Evolutionary conservation across 2,329 filamentous ascomycete species (phyloP).

Genomic region (Fonsecaea pedrosoi): DNA sequence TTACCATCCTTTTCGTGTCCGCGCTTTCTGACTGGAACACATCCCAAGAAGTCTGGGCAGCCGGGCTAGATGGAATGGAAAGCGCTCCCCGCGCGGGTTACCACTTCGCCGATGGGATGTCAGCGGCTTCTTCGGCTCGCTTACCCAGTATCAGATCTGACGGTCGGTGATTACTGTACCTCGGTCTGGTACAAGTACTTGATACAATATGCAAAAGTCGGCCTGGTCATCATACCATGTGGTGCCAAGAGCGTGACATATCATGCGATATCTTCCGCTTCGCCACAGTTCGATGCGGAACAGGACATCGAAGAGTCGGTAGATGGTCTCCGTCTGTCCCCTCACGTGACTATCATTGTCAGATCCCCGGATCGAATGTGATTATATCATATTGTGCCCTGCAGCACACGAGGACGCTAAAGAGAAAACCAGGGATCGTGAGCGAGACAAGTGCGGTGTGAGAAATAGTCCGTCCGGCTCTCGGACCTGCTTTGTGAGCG

Average conservation of each 20-base stretch:
- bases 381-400: not conserved
- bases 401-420: not conserved
- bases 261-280: constrained; percentile 5
- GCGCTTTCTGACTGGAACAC: not conserved
- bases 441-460: not conserved
- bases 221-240: constrained; percentile 5
- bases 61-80: not conserved
- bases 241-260: constrained; percentile 8
- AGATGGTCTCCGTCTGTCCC: not conserved
- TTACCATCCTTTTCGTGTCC: not conserved
- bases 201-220: not conserved
- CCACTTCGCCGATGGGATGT: not conserved
- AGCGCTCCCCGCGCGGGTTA: not conserved
- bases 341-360: not conserved
- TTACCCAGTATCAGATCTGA: constrained; percentile 14
- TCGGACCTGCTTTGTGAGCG: not conserved
- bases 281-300: not conserved
- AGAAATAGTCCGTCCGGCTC: not conserved
- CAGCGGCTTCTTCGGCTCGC: constrained; percentile 26
- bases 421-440: not conserved
- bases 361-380: not conserved
- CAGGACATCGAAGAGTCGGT: not conserved
- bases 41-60: not conserved
- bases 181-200: too few species aligned
- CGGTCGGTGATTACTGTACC: not conserved